These are phyloP conservation scores for Telfairia occidentalis DNA, from an alignment of 331 rosid species.

Conservation along the genomic window DNA sequence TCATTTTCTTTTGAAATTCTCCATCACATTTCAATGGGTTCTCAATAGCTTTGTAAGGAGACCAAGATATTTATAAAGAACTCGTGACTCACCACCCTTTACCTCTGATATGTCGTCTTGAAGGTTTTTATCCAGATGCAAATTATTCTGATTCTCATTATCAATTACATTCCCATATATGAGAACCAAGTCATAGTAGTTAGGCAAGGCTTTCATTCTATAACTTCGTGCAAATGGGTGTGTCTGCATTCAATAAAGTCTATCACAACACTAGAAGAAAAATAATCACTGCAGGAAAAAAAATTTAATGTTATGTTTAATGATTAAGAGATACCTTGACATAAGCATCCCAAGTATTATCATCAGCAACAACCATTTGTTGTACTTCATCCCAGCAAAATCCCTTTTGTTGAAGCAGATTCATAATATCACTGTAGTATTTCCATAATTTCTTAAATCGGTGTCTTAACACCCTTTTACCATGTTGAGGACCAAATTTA, in stretches of 20 bases:
- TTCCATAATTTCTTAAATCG: conserved; percentile 58
- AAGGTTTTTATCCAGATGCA: conserved; percentile 27
- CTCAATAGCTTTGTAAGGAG: neutral
- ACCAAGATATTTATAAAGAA: neutral
- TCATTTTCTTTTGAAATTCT: neutral
- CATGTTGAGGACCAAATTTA: conserved; percentile 50
- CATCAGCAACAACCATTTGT: conserved; percentile 49
- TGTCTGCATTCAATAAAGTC: conserved; percentile 27
- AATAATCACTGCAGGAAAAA: neutral
- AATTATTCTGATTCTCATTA: conserved; percentile 22
- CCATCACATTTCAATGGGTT: neutral
- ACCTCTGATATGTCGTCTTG: conserved; percentile 26
- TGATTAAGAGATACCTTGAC: conserved; percentile 41
- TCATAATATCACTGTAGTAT: conserved; percentile 38
- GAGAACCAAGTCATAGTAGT: conserved; percentile 46
- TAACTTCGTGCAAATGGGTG: conserved; percentile 55
- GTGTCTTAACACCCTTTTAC: conserved; percentile 53
- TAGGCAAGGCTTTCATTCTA: conserved; percentile 58
- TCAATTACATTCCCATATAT: conserved; percentile 37
- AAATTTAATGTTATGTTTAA: neutral
- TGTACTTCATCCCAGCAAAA: conserved; percentile 58
- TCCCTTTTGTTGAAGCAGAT: conserved; percentile 38
- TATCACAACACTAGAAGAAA: conserved; percentile 3
- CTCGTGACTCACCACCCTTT: conserved; percentile 37
- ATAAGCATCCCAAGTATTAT: conserved; percentile 54